These are phyloP conservation scores for Apiotrichum brassicae DNA, from an alignment of 1,284 basidiomycete species.

Conservation along the genomic window DNA sequence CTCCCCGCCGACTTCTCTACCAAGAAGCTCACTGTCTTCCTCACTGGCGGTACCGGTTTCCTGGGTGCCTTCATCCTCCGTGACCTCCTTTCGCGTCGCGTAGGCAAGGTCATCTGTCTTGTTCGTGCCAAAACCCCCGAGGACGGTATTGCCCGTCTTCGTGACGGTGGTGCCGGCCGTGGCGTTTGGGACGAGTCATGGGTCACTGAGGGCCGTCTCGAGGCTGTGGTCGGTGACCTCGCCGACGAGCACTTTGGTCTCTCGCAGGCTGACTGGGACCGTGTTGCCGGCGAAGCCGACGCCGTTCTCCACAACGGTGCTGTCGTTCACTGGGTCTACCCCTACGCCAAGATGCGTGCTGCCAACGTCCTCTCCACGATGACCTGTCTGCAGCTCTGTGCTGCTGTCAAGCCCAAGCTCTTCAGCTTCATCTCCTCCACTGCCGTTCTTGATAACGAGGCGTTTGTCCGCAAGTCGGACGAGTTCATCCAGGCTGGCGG, in stretches of 20 bases:
- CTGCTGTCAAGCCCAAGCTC: conserved; percentile 65
- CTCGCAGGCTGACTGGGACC: conserved; percentile 59
- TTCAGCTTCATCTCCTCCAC: conserved; percentile 93
- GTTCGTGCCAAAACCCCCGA: conserved; percentile 66
- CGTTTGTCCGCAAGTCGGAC: conserved; percentile 85
- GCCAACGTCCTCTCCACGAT: conserved; percentile 89
- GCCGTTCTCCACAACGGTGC: conserved; percentile 93
- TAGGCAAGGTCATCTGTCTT: conserved; percentile 84
- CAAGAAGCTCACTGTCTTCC: conserved; percentile 69
- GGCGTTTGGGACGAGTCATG: conserved; percentile 92
- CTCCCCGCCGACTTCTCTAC: conserved; percentile 54
- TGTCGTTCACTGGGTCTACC: conserved; percentile 98
- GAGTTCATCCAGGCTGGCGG: conserved; percentile 52
- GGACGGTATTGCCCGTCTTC: conserved; percentile 65
- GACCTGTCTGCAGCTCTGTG: conserved; percentile 73
- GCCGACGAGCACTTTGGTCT: conserved; percentile 72
- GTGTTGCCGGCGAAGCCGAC: conserved; percentile 69
- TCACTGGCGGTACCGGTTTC: conserved; percentile 97
- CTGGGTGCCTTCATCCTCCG: conserved; percentile 87
- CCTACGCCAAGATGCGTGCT: conserved; percentile 85
- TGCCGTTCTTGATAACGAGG: conserved; percentile 81
- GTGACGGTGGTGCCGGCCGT: conserved; percentile 70
- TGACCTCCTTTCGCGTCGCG: conserved; percentile 66
- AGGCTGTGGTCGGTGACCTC: conserved; percentile 86
- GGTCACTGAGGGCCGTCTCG: conserved; percentile 63